Evolutionary conservation across 2,329 filamentous ascomycete genomes (phyloP).

Genomic region (Tothia fuscella): DNA sequence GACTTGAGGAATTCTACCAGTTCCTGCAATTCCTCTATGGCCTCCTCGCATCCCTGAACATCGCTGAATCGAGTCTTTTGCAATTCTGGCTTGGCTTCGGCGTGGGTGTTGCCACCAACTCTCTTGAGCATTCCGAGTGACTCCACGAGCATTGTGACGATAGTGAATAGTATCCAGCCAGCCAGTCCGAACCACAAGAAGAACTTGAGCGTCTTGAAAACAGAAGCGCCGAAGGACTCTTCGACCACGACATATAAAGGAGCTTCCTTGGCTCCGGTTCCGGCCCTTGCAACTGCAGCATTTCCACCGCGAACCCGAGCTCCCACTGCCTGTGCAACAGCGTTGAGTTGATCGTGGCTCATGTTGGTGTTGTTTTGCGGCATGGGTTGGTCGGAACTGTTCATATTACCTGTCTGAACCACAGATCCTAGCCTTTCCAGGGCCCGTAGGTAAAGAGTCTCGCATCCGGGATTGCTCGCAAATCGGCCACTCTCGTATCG

Average conservation of each 20-base stretch:
- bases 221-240: slow-evolving; percentile 63
- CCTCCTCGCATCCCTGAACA: slow-evolving; percentile 94
- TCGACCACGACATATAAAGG: slow-evolving; percentile 96
- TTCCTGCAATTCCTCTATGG: slow-evolving; percentile 95
- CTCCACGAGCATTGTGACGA: slow-evolving; percentile 69
- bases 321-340: slow-evolving; percentile 70
- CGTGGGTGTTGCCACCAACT: slow-evolving; percentile 56
- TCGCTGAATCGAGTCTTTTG: slow-evolving; percentile 86
- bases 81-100: slow-evolving; percentile 83
- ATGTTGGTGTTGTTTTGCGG: slow-evolving; percentile 30
- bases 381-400: too few relatives aligned
- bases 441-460: slow-evolving; percentile 67
- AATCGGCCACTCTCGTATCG: slow-evolving; percentile 79
- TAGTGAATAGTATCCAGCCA: slow-evolving; percentile 65
- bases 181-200: slow-evolving; percentile 65
- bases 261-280: slow-evolving; percentile 62
- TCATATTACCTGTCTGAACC: slow-evolving; percentile 19
- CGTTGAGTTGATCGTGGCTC: slow-evolving; percentile 55
- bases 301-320: slow-evolving; percentile 58
- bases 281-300: slow-evolving; percentile 42
- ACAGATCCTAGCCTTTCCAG: slow-evolving; percentile 48
- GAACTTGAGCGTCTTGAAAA: slow-evolving; percentile 92
- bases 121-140: slow-evolving; percentile 68
- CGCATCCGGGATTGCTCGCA: slow-evolving; percentile 66
- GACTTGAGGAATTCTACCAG: slow-evolving; percentile 92